Base-by-base conservation (phyloP, 1,284 basidiomycete genomes). In the Xanthoconium separans region DNA sequence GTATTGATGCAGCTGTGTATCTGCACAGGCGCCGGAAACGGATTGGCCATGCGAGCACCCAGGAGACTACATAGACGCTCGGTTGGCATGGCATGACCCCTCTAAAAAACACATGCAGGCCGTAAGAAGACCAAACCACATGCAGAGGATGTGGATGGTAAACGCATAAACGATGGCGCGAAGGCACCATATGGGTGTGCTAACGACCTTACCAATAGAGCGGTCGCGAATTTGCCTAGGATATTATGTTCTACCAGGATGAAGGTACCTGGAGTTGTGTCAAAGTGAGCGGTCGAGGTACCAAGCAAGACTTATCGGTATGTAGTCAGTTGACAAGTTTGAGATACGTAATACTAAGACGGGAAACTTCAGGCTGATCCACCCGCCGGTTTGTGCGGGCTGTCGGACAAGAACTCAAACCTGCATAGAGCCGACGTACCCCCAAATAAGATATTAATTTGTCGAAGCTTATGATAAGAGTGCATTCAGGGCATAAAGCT, bases 361-460 rank as follows among this genome's bases (percentile, higher is more conserved):
- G 27, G 33, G 24, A 51, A 50, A 44, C 27, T 22, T 20, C 27
- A 27, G 7, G 42, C 31, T 18, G 44, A 36, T 49, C 45, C 31
- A 55, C 42, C 48, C 53, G 55, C 50, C 53, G 33, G 30, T 13
- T 40, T 45, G 47, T 40, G 13, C 15, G n/a, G 41, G 4, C 20
- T 43, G 41, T 54, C 52, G 40, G 56, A 52, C 52, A 39, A 34
- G 47, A 58, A 47, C 15, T 37, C 18, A 31, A 33, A 44, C 24
- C 42, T 11, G 24, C 4, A 29, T 31, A 30, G 36, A 33, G 46
- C 45, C n/a, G 47, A 33, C 37, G 9, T 50, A 44, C 18, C 45
- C 45, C 49, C 27, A 37, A 55, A 45, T n/a, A 48, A 51, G 45
- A 54, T 41, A 54, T 57, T 52, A 56, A 66, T 27, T 42, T 22